These are phyloP conservation scores for Fusarium illudens DNA, from an alignment of 2,329 filamentous ascomycete genomes.

Conservation along the genomic window DNA sequence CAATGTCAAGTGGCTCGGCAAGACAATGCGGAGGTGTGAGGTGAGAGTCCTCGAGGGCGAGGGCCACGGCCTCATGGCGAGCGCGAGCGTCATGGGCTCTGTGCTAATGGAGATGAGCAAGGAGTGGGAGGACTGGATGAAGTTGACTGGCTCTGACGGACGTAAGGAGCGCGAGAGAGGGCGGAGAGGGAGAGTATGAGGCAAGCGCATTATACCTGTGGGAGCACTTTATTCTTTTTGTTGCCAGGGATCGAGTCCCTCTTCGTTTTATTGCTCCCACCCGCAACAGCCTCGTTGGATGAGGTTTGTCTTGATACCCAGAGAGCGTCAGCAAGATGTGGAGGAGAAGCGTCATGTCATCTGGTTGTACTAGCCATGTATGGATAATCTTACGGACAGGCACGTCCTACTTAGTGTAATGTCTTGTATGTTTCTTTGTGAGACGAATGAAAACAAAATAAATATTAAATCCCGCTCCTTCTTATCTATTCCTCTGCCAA, in stretches of 20 bases:
- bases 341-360: conserved; percentile 6
- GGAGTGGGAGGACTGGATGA: conserved; percentile 91
- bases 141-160: conserved; percentile 59
- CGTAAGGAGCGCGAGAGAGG: conserved; percentile 47
- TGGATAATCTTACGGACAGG: conserved; percentile 36
- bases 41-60: conserved; percentile 90
- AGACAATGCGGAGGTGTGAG: conserved; percentile 92
- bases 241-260: background rate
- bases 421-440: conserved; percentile 27
- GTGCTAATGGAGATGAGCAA: conserved; percentile 94
- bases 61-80: conserved; percentile 96
- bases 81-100: conserved; percentile 88
- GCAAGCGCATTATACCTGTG: background rate
- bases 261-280: background rate
- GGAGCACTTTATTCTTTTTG: background rate
- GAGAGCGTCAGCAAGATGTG: conserved; percentile 3
- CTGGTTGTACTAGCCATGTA: conserved; percentile 26
- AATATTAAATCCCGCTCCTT: background rate
- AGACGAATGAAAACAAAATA: background rate
- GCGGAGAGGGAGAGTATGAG: conserved; percentile 34
- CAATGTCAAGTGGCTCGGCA: conserved; percentile 93
- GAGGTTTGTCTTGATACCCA: conserved; percentile 29
- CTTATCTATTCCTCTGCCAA: conserved; percentile 52
- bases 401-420: conserved; percentile 30
- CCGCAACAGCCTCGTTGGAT: background rate